Percentiles rank a stretch among this genome's conserved stretches.
Evolutionary conservation across 352 stramenopile species (phyloP).

Genomic region (Pythium periplocum): DNA sequence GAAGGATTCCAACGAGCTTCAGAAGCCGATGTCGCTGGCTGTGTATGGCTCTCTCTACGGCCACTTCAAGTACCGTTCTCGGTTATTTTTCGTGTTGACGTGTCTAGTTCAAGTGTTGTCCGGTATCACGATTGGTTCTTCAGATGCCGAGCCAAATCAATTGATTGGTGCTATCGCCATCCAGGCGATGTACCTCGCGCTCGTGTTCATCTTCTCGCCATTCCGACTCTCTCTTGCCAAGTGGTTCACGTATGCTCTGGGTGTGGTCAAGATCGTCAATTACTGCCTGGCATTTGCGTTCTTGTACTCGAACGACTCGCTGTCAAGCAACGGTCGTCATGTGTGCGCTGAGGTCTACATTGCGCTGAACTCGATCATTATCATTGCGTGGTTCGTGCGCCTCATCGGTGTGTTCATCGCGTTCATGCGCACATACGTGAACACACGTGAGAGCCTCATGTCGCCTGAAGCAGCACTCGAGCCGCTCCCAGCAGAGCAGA

Average conservation of each 20-base stretch:
- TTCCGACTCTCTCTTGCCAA: constrained; percentile 20
- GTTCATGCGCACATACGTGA: too few relatives aligned
- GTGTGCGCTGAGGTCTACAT: too few relatives aligned
- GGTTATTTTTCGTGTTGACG: constrained; percentile 37
- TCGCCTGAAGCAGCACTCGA: too few relatives aligned
- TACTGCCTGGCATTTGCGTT: constrained; percentile 30
- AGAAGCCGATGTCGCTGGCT: constrained; percentile 16
- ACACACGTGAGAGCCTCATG: too few relatives aligned
- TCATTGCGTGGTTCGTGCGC: too few relatives aligned
- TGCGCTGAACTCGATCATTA: too few relatives aligned
- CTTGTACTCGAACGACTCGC: constrained; percentile 1
- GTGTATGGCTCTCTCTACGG: constrained; percentile 36
- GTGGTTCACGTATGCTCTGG: constrained; percentile 6
- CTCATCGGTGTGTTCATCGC: too few relatives aligned
- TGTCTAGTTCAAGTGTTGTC: constrained; percentile 22
- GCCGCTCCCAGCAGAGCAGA: too few relatives aligned
- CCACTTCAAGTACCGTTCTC: constrained; percentile 21
- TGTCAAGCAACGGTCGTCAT: too few relatives aligned
- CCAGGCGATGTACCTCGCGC: constrained; percentile 26
- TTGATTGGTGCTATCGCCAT: constrained; percentile 26
- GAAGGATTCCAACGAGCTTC: constrained; percentile 21
- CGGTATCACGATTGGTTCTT: constrained; percentile 28
- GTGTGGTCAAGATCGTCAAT: constrained; percentile 26
- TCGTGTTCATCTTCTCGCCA: constrained; percentile 24
- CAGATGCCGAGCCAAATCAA: constrained; percentile 23